Conservation (phyloP, 2,329 filamentous ascomycete genomes). For the Penicillium occitanis region DNA sequence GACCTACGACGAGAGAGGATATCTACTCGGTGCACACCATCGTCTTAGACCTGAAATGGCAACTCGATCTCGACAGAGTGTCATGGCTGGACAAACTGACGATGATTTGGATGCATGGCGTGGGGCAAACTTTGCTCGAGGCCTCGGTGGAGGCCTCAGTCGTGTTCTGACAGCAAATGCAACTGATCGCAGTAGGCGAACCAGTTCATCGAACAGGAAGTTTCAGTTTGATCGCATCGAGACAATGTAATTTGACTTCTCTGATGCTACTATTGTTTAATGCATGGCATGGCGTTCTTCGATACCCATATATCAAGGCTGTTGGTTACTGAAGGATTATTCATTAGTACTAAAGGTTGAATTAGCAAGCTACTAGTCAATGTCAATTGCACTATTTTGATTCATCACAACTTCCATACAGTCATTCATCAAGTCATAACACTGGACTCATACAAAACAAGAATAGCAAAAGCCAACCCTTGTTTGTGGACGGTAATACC, state of each 20-base stretch:
- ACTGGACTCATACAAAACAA: neutral
- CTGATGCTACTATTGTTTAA: neutral
- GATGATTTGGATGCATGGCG: slow-evolving; percentile 40
- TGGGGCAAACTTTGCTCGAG: slow-evolving; percentile 41
- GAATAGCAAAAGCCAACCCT: no score
- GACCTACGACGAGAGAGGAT: slow-evolving; percentile 22
- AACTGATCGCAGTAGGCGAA: slow-evolving; percentile 13
- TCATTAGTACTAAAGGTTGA: neutral
- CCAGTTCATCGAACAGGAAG: slow-evolving; percentile 20
- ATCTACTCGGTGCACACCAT: slow-evolving; percentile 22
- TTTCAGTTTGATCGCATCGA: slow-evolving; percentile 21
- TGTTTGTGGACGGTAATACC: neutral
- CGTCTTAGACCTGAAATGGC: slow-evolving; percentile 22
- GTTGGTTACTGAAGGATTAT: neutral
- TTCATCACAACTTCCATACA: slow-evolving; percentile 1
- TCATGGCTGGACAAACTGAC: slow-evolving; percentile 30
- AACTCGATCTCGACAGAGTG: slow-evolving; percentile 21
- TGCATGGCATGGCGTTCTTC: slow-evolving; percentile 17
- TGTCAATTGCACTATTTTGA: neutral
- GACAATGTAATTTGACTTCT: slow-evolving; percentile 15
- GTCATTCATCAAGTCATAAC: slow-evolving; percentile 10
- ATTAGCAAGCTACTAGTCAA: neutral
- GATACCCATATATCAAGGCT: slow-evolving; percentile 16
- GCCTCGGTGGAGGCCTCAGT: slow-evolving; percentile 44
- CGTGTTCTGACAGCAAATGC: slow-evolving; percentile 33